These are phyloP conservation scores for Coemansia sp. DNA, from an alignment of 192 early-diverging fungal species.

Conservation along the genomic window DNA sequence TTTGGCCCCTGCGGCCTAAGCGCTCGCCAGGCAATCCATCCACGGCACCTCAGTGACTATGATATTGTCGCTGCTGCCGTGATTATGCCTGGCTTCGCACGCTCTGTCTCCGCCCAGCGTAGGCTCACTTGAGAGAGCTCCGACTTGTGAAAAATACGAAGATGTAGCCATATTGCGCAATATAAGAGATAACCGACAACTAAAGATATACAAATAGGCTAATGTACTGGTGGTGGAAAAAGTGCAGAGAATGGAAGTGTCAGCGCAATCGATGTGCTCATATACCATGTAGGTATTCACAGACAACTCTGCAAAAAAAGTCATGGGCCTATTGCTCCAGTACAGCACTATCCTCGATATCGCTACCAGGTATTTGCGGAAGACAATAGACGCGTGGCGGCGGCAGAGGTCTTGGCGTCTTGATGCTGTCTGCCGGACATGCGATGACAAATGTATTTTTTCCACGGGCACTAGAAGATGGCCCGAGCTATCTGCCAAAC, in stretches of 20 bases:
- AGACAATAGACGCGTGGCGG: not conserved
- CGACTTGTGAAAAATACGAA: not conserved
- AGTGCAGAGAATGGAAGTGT: no score
- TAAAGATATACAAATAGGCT: not conserved
- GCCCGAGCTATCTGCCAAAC: slow-evolving; percentile 20
- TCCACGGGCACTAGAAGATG: not conserved
- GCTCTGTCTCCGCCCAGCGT: not conserved
- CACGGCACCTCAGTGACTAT: not conserved
- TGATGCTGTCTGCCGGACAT: not conserved
- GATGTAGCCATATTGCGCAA: not conserved
- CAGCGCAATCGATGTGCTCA: no score
- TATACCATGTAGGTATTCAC: no score
- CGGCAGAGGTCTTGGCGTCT: not conserved
- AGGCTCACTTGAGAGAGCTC: not conserved
- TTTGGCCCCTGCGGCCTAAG: not conserved
- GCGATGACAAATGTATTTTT: not conserved
- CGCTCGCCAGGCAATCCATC: not conserved
- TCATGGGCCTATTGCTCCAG: not conserved
- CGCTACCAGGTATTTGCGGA: not conserved
- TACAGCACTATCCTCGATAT: not conserved
- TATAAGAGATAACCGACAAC: not conserved
- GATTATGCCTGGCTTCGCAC: not conserved
- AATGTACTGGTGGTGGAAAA: no score
- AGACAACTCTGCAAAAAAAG: no score
- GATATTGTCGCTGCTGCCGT: not conserved